phyloP scores from a whole-genome alignment of 2,329 filamentous ascomycete genomes.

The Canariomyces notabilis region DNA sequence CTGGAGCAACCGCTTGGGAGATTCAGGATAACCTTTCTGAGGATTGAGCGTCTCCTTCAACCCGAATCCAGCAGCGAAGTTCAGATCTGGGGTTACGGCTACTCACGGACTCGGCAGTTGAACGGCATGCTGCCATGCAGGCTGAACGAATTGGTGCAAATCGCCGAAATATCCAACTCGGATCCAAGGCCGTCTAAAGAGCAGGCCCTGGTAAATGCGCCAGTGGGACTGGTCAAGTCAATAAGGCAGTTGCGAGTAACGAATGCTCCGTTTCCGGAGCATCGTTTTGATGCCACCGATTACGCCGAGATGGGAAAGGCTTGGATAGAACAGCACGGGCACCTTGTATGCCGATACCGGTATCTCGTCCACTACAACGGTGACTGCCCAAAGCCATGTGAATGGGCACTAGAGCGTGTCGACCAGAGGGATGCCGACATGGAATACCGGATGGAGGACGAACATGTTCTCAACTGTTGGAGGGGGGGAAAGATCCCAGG shows the following conservation, averaged over 20 bases:
- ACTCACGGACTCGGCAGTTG: slow-evolving; percentile 33
- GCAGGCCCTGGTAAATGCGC: slow-evolving; percentile 41
- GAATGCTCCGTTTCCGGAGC: slow-evolving; percentile 45
- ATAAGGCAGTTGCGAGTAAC: slow-evolving; percentile 47
- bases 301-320: slow-evolving; percentile 23
- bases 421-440: slow-evolving; percentile 24
- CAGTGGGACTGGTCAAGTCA: slow-evolving; percentile 33
- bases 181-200: slow-evolving; percentile 29
- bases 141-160: slow-evolving; percentile 39
- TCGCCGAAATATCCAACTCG: slow-evolving; percentile 38
- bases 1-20: neutral
- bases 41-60: slow-evolving; percentile 36
- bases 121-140: slow-evolving; percentile 35
- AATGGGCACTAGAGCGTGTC: slow-evolving; percentile 34
- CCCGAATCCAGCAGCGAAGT: slow-evolving; percentile 30
- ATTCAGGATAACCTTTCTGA: slow-evolving; percentile 30
- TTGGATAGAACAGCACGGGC: slow-evolving; percentile 28
- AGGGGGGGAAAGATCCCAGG: slow-evolving; percentile 36
- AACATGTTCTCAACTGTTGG: slow-evolving; percentile 33
- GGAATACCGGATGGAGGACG: slow-evolving; percentile 27
- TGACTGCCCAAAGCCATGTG: slow-evolving; percentile 24
- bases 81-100: slow-evolving; percentile 37
- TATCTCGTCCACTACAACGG: slow-evolving; percentile 32
- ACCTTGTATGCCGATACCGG: slow-evolving; percentile 51
- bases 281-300: slow-evolving; percentile 24